phyloP scores from a whole-genome alignment of 2,329 filamentous ascomycete genomes.

The Aspergillus fischeri region DNA sequence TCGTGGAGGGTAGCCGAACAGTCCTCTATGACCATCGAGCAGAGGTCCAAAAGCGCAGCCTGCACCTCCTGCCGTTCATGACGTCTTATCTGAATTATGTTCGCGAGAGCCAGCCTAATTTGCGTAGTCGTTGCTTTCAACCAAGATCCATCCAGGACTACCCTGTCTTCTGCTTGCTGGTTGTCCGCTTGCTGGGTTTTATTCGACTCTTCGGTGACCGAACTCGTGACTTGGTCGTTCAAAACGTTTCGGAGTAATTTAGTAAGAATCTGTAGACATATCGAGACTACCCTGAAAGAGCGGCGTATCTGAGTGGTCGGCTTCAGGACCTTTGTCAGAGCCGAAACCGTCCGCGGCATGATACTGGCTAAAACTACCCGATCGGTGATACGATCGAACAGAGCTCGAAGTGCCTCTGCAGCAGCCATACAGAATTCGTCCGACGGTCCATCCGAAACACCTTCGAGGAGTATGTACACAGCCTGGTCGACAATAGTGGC shows the following conservation, averaged over 20 bases:
- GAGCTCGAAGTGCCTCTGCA: slow-evolving; percentile 57
- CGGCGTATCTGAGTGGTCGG: slow-evolving; percentile 60
- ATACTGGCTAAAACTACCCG: slow-evolving; percentile 76
- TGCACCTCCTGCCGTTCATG: slow-evolving; percentile 68
- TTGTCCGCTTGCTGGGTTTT: slow-evolving; percentile 26
- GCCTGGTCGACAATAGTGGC: slow-evolving; percentile 78
- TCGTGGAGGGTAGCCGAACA: slow-evolving; percentile 70
- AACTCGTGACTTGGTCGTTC: slow-evolving; percentile 38
- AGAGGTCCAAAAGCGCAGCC: slow-evolving; percentile 64
- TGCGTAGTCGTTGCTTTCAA: slow-evolving; percentile 74
- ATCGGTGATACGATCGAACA: slow-evolving; percentile 64
- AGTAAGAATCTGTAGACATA: slow-evolving; percentile 57
- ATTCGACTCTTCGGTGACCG: slow-evolving; percentile 14
- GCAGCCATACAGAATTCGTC: slow-evolving; percentile 68
- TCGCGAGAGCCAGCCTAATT: slow-evolving; percentile 75
- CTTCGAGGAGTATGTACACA: slow-evolving; percentile 74
- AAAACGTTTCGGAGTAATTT: slow-evolving; percentile 43
- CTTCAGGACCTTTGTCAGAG: slow-evolving; percentile 69
- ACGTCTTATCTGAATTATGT: slow-evolving; percentile 68
- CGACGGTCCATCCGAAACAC: slow-evolving; percentile 60
- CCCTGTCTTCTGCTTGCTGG: slow-evolving; percentile 34
- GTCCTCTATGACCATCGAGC: slow-evolving; percentile 70
- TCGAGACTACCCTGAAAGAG: slow-evolving; percentile 61
- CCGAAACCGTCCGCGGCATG: slow-evolving; percentile 81
- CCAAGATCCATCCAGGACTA: slow-evolving; percentile 58